These are phyloP conservation scores for Phenoliferia sp. DNA, from an alignment of 1,284 basidiomycete genomes.

Conservation along the genomic window DNA sequence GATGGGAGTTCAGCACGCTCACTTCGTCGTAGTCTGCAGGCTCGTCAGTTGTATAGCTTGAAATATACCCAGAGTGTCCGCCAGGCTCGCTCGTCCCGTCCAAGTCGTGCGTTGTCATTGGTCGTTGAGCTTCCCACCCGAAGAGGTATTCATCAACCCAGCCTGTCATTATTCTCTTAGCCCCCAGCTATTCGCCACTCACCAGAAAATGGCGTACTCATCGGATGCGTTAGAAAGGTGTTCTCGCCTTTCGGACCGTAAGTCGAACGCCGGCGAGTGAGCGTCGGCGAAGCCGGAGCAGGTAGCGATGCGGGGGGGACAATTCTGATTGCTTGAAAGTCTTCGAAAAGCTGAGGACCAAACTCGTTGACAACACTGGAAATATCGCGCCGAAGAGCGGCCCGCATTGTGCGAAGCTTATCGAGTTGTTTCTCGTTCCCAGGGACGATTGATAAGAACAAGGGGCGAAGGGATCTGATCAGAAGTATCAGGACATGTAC, in stretches of 20 bases:
- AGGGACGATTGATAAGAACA: constrained; percentile 84
- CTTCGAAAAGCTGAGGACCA: constrained; percentile 79
- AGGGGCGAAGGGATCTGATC: constrained; percentile 77
- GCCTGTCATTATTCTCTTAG: constrained; percentile 15
- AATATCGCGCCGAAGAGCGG: constrained; percentile 78
- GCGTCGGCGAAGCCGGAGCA: constrained; percentile 52
- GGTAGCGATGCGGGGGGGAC: constrained; percentile 74
- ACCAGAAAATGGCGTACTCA: constrained; percentile 43
- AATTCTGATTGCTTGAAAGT: constrained; percentile 81
- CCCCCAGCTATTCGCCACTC: constrained; percentile 24
- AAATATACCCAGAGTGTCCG: constrained; percentile 43
- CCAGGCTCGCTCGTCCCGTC: background rate
- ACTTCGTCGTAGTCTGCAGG: constrained; percentile 51
- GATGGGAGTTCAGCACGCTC: constrained; percentile 4
- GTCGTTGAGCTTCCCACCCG: constrained; percentile 57
- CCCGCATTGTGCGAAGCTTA: constrained; percentile 71
- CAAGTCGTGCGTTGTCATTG: constrained; percentile 3
- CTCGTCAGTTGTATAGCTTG: constrained; percentile 45
- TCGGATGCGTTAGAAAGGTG: constrained; percentile 56
- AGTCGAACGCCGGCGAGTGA: constrained; percentile 38
- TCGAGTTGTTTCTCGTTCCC: constrained; percentile 83
- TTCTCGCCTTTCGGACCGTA: constrained; percentile 25
- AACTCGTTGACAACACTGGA: constrained; percentile 70
- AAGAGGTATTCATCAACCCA: constrained; percentile 92
- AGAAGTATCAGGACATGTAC: background rate